These are phyloP conservation scores for Malassezia pachydermatis DNA, from an alignment of 1,284 basidiomycete species.

Conservation along the genomic window DNA sequence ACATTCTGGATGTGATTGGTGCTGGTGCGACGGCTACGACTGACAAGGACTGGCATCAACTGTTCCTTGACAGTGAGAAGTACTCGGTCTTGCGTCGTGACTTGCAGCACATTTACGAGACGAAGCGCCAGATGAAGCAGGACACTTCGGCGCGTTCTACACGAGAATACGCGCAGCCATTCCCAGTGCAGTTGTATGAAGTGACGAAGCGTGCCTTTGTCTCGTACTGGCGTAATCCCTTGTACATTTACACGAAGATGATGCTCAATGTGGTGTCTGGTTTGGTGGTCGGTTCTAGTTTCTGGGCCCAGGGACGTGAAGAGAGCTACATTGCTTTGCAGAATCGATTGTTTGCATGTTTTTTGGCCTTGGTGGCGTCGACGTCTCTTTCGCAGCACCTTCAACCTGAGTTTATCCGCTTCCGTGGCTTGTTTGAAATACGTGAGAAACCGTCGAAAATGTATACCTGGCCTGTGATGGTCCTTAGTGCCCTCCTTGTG, in stretches of 20 bases:
- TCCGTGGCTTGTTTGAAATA: constrained; percentile 60
- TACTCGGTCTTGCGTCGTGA: constrained; percentile 18
- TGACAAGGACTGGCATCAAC: constrained; percentile 35
- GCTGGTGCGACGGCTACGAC: constrained; percentile 36
- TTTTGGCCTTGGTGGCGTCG: constrained; percentile 46
- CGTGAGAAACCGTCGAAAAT: constrained; percentile 66
- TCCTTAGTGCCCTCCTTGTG: constrained; percentile 32
- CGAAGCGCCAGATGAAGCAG: constrained; percentile 1
- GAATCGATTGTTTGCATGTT: constrained; percentile 63
- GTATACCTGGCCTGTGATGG: constrained; percentile 60
- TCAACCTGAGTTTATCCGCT: constrained; percentile 51
- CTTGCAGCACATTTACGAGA: constrained; percentile 18
- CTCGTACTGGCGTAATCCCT: constrained; percentile 45
- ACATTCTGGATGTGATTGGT: constrained; percentile 41
- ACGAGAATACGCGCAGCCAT: constrained; percentile 38
- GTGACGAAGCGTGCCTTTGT: constrained; percentile 36
- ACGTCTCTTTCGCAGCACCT: constrained; percentile 41
- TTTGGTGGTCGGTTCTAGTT: constrained; percentile 55
- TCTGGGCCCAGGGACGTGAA: constrained; percentile 28
- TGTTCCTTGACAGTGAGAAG: constrained; percentile 28
- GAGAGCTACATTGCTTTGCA: constrained; percentile 50
- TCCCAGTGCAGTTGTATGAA: constrained; percentile 30
- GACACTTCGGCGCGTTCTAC: constrained; percentile 7
- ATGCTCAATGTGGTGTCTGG: constrained; percentile 53
- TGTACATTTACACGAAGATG: constrained; percentile 31